Base-by-base conservation (phyloP, 2,329 filamentous ascomycete genomes). In the Penicillium olsonii region DNA sequence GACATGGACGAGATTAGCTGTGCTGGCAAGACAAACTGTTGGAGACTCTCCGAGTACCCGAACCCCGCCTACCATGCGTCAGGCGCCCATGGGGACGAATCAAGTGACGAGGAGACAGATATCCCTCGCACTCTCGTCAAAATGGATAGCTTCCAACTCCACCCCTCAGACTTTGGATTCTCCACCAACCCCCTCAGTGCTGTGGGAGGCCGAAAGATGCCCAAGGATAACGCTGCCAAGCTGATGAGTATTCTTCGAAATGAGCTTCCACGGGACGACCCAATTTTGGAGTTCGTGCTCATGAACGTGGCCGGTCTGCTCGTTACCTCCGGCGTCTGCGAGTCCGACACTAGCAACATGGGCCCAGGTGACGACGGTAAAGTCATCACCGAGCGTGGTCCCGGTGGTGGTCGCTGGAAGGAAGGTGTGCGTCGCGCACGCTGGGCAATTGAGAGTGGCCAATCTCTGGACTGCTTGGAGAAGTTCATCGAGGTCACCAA, bases 1-100 rank as follows among this genome's bases (percentile, higher is more conserved):
- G 90, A 97, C 61, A 83, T 99, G 24, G 94, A 99, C 68, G 94
- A 99, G 75, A 84, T 99, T 54, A 94, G 88, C 62, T 96, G 92
- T 61, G 94, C 92, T 1, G 92, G 94, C 0, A 79, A 80, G 29
- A 95, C 92, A 2, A 85, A 88, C 63, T 96, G 92, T 80, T 99
- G 94, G 94, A 84, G 84, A 72, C 74, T 96, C 20, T 76, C 75
- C 5, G 79, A 80, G 53, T 71, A 75, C 43, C 66, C 73, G 2
- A 78, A 78, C 64, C 68, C 78, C 4, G 67, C 64, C 11, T 77
- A 73, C 53, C 62, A 67, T 20, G 62, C 57, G 2, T 48, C 64
- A 9, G 65, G 68, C 15, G 68, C 81, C 45, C 75, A 80, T 41
- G 72, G 73, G 40, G 67, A 68, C 5, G 69, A 72, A 14, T 64